Percentiles rank a stretch among this genome's conserved stretches.
Conservation (phyloP, 441 rosid species). For the Gossypium gossypioides region DNA sequence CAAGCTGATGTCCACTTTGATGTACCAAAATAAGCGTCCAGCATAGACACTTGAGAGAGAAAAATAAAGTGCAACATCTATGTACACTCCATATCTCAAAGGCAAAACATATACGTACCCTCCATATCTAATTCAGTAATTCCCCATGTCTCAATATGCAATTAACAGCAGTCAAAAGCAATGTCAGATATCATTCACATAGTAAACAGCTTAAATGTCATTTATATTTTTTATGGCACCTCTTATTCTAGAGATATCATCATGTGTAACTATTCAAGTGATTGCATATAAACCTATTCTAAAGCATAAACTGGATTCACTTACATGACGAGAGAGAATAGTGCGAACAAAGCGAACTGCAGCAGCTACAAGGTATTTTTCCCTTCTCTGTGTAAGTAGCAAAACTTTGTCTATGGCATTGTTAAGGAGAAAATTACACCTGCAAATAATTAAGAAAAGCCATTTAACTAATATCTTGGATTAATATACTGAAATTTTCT, state of each 20-base stretch:
- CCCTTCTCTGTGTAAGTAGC: slow-evolving; percentile 74
- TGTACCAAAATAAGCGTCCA: not conserved
- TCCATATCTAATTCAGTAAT: not conserved
- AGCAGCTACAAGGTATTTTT: slow-evolving; percentile 93
- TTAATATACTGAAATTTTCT: not conserved
- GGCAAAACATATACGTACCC: not conserved
- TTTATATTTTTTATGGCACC: not conserved
- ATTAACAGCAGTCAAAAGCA: not conserved
- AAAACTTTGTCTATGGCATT: slow-evolving; percentile 78
- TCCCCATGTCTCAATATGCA: not conserved
- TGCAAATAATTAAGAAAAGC: slow-evolving; percentile 32
- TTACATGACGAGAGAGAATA: slow-evolving; percentile 75
- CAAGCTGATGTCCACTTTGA: not conserved
- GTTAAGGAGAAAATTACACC: slow-evolving; percentile 88
- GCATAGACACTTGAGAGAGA: not conserved
- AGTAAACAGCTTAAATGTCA: not conserved
- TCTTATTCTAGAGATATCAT: not conserved
- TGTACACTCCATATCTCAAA: not conserved
- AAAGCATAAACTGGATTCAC: slow-evolving; percentile 23
- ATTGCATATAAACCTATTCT: not conserved
- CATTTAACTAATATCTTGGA: not conserved
- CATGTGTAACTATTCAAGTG: not conserved
- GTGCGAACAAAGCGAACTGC: slow-evolving; percentile 93
- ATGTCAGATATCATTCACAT: not conserved
- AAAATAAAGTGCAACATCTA: not conserved